Base-by-base conservation (phyloP, 257 asterid genomes). In the Scutellaria minor region DNA sequence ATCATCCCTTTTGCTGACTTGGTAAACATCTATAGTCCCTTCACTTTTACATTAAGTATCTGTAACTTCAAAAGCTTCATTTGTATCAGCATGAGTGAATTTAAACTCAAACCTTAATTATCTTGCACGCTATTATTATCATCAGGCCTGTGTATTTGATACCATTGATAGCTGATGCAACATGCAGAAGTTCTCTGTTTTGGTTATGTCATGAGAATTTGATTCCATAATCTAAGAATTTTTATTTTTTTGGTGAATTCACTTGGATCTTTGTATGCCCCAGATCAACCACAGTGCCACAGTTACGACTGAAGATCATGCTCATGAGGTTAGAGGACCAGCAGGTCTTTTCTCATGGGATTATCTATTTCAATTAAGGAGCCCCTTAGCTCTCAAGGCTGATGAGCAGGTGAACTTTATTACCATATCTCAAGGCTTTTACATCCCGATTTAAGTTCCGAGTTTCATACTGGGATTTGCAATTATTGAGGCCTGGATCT, bases 321-420 rank as follows among this genome's bases (percentile, higher is more conserved):
- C 95, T 10, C 85, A 88, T 7, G 99, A 92, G 85, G 93, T 90
- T 48, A 79, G 80, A 83, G 97, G 98, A 63, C 68, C 98, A 56
- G 97, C 97, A 0, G 96, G 98, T 44, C 97, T 95, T 54, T 95
- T 92, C 89, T 87, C 98, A 4, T 85, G 99, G 99, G 99, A 92
- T 71, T 80, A 64, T 84, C 81, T 91, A 8, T 85, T 88, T 78
- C 90, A 91, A 57, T 58, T 94, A 64, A 84, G 93, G 75, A 94
- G 94, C 80, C 99, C 97, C 0, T 72, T 88, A 44, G 68, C 87
- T 24, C 90, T 85, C 83, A 88, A 90, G 81, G 91, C 95, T 40
- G 98, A 98, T 11, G 93, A 91, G 74, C 99, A 94, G 97, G 98
- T 92, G 69, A 81, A 63, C 75, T 70, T 75, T 44, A 47, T 66